Conservation (phyloP, 2,329 filamentous ascomycete species). For the Cercospora zeina region DNA sequence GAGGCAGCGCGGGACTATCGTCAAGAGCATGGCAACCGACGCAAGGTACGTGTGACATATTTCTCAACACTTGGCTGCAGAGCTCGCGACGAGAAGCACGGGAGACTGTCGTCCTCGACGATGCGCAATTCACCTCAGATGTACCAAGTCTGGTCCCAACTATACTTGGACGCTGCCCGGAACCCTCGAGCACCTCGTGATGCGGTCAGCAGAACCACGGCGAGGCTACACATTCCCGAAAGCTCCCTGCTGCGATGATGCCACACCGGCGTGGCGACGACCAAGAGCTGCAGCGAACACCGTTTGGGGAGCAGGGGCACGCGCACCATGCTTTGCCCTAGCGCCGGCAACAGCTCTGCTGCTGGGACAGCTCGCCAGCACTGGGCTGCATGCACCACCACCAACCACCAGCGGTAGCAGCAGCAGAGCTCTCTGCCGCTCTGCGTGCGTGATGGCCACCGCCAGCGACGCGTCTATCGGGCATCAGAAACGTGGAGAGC, state of each 20-base stretch:
- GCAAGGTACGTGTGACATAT: conserved; percentile 19
- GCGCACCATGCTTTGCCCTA: background rate
- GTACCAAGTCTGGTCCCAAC: background rate
- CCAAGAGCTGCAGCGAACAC: conserved; percentile 6
- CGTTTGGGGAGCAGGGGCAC: conserved; percentile 8
- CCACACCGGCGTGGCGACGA: conserved; percentile 1
- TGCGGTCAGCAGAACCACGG: conserved; percentile 3
- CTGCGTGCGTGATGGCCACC: background rate
- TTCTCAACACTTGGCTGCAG: background rate
- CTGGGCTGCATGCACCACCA: conserved; percentile 3
- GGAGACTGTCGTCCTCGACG: background rate
- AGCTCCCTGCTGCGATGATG: conserved; percentile 10
- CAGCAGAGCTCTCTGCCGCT: background rate
- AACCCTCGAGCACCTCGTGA: conserved; percentile 8
- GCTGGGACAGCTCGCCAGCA: conserved; percentile 11
- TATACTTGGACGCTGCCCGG: background rate
- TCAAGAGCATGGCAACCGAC: conserved; percentile 38
- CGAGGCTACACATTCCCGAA: background rate
- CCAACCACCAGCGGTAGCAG: too few relatives aligned
- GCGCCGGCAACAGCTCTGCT: conserved; percentile 11
- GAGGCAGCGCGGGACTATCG: conserved; percentile 44
- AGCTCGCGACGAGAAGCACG: background rate
- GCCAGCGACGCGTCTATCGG: background rate
- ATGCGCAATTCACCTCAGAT: background rate
- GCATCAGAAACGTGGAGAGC: background rate